phyloP scores from a whole-genome alignment of 164 flowering plant species.

The Stephania japonica region DNA sequence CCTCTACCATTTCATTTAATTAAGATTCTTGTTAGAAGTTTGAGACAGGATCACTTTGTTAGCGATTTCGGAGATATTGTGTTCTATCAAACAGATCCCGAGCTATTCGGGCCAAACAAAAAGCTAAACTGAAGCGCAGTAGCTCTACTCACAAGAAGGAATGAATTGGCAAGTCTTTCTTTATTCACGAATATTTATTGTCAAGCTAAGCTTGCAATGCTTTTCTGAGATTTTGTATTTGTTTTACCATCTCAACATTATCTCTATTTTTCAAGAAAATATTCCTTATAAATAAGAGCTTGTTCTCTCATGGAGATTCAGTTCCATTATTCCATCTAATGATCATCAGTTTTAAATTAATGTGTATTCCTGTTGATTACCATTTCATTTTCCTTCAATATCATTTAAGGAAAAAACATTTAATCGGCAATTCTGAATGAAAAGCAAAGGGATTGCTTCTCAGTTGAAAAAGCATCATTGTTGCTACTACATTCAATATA shows the following conservation, averaged over 20 bases:
- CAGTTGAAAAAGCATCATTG: too few relatives aligned
- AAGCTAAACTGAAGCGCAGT: slow-evolving; percentile 13
- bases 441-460: too few relatives aligned
- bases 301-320: background rate
- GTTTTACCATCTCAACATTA: background rate
- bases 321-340: too few relatives aligned
- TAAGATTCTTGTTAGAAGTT: slow-evolving; percentile 30
- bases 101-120: slow-evolving; percentile 8
- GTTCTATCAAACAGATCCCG: slow-evolving; percentile 46
- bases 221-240: background rate
- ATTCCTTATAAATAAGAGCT: background rate
- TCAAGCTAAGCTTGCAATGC: background rate
- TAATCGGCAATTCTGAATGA: too few relatives aligned
- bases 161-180: background rate
- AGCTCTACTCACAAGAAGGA: background rate
- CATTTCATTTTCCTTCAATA: too few relatives aligned
- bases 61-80: slow-evolving; percentile 53
- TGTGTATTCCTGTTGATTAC: too few relatives aligned
- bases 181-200: background rate
- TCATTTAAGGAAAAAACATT: too few relatives aligned
- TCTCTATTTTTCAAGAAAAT: background rate
- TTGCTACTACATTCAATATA: too few relatives aligned
- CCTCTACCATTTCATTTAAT: slow-evolving; percentile 50
- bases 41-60: slow-evolving; percentile 47
- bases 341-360: too few relatives aligned